These are phyloP conservation scores for Chrysoporthe puriensis DNA, from an alignment of 2,329 filamentous ascomycete species.

Conservation along the genomic window DNA sequence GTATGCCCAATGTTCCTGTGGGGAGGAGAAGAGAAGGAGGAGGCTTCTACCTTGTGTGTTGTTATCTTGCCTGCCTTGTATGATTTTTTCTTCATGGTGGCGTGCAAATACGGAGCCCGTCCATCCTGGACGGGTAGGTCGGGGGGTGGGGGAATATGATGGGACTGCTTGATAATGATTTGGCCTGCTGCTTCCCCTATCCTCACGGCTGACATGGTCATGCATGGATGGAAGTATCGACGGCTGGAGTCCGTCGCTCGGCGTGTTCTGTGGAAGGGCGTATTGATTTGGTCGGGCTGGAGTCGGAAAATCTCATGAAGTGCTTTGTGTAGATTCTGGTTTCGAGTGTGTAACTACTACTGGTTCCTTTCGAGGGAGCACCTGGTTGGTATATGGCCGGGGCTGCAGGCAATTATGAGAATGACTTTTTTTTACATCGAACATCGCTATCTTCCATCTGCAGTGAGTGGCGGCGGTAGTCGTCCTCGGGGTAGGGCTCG, in stretches of 20 bases:
- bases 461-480: not conserved
- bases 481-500: too few relatives aligned
- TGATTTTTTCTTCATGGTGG: slow-evolving; percentile 6
- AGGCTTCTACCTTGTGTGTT: not conserved
- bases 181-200: not conserved
- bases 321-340: slow-evolving; percentile 13
- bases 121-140: not conserved
- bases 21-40: not conserved
- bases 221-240: not conserved
- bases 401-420: slow-evolving; percentile 10
- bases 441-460: too few relatives aligned
- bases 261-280: slow-evolving; percentile 21
- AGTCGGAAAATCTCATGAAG: slow-evolving; percentile 10
- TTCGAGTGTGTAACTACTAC: slow-evolving; percentile 20
- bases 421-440: not conserved
- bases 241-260: slow-evolving; percentile 19
- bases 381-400: not conserved
- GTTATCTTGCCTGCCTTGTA: slow-evolving; percentile 16
- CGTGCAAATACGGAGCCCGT: slow-evolving; percentile 11
- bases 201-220: not conserved
- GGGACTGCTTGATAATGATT: slow-evolving; percentile 12
- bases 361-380: slow-evolving; percentile 1
- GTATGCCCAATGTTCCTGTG: slow-evolving; percentile 20
- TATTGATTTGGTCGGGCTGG: slow-evolving; percentile 13
- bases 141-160: too few relatives aligned